Conservation (phyloP, 495 filamentous ascomycete species). For the Paragyromitra xinjiangensis region DNA sequence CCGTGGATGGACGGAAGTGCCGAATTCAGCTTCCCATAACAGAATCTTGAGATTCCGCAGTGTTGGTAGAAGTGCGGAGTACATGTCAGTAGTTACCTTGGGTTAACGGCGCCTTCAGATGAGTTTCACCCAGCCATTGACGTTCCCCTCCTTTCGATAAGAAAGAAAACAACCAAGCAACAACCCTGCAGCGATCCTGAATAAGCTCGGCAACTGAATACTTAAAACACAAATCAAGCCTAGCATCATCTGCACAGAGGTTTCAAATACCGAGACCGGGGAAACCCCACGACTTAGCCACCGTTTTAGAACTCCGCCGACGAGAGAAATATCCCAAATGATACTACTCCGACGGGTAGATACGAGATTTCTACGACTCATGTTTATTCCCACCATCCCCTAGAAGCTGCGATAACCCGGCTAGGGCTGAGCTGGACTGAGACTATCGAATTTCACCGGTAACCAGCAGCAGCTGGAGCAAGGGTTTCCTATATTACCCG, state of each 20-base stretch:
- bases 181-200: neutral
- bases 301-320: neutral
- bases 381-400: too few relatives aligned
- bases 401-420: too few relatives aligned
- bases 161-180: neutral
- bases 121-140: too few relatives aligned
- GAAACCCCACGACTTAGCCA: neutral
- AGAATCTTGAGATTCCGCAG: neutral
- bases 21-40: neutral
- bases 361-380: too few relatives aligned
- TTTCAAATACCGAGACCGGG: conserved; percentile 8
- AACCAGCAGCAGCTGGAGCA: too few relatives aligned
- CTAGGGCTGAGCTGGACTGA: too few relatives aligned
- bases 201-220: neutral
- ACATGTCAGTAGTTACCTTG: too few relatives aligned
- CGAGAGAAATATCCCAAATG: neutral
- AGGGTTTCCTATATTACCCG: too few relatives aligned
- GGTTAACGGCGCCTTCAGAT: too few relatives aligned
- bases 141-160: neutral
- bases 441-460: too few relatives aligned
- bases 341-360: too few relatives aligned
- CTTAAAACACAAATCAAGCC: neutral
- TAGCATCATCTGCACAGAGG: neutral
- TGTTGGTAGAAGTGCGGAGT: too few relatives aligned
- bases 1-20: neutral